phyloP scores from a whole-genome alignment of 805 yeast genomes.

The Pichia manshurica region DNA sequence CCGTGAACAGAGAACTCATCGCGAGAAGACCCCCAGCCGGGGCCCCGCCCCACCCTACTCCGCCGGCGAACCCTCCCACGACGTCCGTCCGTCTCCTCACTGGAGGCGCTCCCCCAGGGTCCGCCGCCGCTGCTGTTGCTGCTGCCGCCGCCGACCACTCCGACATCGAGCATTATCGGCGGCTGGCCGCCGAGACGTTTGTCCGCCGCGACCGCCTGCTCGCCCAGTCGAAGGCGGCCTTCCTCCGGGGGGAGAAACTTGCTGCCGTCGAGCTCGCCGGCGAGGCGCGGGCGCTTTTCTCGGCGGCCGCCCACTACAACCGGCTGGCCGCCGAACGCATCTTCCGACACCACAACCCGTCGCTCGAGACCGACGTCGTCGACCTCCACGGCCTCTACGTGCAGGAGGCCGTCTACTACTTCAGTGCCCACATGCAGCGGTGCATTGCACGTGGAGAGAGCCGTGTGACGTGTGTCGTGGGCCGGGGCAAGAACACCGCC shows the following conservation, averaged over 20 bases:
- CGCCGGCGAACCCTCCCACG: too few species aligned
- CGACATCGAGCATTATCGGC: too few species aligned
- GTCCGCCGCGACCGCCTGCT: slow-evolving; percentile 2
- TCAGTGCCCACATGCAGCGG: slow-evolving; percentile 10
- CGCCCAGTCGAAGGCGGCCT: slow-evolving; percentile 1
- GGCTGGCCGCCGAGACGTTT: neutral
- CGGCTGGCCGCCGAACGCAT: slow-evolving; percentile 7
- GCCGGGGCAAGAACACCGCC: slow-evolving; percentile 11
- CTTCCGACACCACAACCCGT: slow-evolving; percentile 10
- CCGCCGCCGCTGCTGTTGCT: too few species aligned
- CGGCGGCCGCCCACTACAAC: slow-evolving; percentile 4
- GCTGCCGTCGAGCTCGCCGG: slow-evolving; percentile 11
- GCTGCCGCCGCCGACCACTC: too few species aligned
- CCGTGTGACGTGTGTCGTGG: slow-evolving; percentile 9
- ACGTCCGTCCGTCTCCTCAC: too few species aligned
- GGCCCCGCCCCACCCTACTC: too few species aligned
- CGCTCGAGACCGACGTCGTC: neutral
- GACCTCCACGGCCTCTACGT: slow-evolving; percentile 12
- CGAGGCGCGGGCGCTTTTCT: slow-evolving; percentile 7
- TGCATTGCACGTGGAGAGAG: slow-evolving; percentile 7
- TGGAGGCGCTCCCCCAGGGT: too few species aligned
- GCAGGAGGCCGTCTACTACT: slow-evolving; percentile 10
- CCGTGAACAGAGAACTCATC: neutral
- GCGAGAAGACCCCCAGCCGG: neutral
- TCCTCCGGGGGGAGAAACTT: slow-evolving; percentile 1